Base-by-base conservation (phyloP, 1,139 yeast species). In the Debaryomyces psychrophilus region DNA sequence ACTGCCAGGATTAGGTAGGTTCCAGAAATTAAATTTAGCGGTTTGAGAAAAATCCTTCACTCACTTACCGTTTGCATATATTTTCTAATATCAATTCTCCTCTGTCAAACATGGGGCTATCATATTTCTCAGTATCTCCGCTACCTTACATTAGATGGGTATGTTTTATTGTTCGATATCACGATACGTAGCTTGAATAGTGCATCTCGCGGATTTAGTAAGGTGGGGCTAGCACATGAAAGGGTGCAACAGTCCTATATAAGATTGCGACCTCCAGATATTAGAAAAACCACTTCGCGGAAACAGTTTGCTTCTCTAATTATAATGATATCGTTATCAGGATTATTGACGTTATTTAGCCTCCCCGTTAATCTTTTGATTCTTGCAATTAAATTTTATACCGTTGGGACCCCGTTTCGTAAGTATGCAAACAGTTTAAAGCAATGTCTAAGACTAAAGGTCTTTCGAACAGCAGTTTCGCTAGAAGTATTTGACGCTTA, bases 301-400 rank as follows among this genome's bases (percentile, higher is more conserved):
- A 11, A 28, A 12, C 5, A 28, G n/a, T 28, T n/a, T 28, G 8
- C 12, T 26, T 26, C 11, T 11, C 12, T 5, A 18, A 17, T 15
- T 18, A 33, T 8, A 25, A 20, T 37, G 27, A 29, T 36, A 14
- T 18, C 22, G 11, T 36, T 37, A 12, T 28, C 26, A 15, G 41
- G 41, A 5, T 11, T 36, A 12, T 20, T 38, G 26, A 34, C 20
- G 38, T 44, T 47, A 45, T 47, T 42, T 20, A 31, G 37, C 25
- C 36, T 50, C 15, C 47, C 51, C 3, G 27, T 47, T 18, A 31
- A 44, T 7, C 48, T 48, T 15, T 48, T 14, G 15, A 17, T 41
- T 31, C 17, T 38, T n/a, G 14, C 44, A 9, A 15, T 47, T 11
- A 37, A 35, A 12, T 48, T 26, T 36, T 49, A 36, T 36, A 42